phyloP scores from a whole-genome alignment of 768 basidiomycete species.

The Gloeopeniophorella convolvens region DNA sequence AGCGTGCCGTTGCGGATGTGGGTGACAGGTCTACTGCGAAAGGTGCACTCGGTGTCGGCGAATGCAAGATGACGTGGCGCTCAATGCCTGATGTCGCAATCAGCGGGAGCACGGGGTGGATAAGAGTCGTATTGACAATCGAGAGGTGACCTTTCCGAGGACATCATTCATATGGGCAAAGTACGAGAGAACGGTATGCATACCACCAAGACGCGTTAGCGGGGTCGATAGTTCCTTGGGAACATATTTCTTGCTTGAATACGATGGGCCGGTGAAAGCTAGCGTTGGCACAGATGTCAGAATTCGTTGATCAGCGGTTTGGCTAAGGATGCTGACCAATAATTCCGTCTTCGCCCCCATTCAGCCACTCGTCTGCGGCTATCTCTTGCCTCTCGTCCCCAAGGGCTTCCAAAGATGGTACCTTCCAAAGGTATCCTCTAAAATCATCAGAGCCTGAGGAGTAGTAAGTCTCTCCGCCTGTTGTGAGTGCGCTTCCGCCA shows the following conservation, averaged over 20 bases:
- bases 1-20: conserved; percentile 45
- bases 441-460: conserved; percentile 82
- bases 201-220: conserved; percentile 53
- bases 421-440: conserved; percentile 68
- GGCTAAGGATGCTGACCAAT: conserved; percentile 30
- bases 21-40: conserved; percentile 36
- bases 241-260: conserved; percentile 39
- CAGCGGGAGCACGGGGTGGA: conserved; percentile 65
- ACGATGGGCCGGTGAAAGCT: conserved; percentile 23
- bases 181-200: conserved; percentile 3
- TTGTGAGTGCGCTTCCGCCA: conserved; percentile 43
- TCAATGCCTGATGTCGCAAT: conserved; percentile 72
- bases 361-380: conserved; percentile 40
- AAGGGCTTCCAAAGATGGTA: conserved; percentile 48
- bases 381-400: conserved; percentile 41
- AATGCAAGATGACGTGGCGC: conserved; percentile 60
- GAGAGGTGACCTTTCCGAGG: conserved; percentile 54
- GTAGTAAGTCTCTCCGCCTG: conserved; percentile 52
- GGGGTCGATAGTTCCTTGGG: conserved; percentile 62
- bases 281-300: too few relatives aligned
- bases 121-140: conserved; percentile 66
- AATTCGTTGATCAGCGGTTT: not conserved
- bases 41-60: conserved; percentile 50
- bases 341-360: conserved; percentile 27
- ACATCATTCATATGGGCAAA: not conserved